These are phyloP conservation scores for Colletotrichum sp. DNA, from an alignment of 2,329 filamentous ascomycete genomes.

Conservation along the genomic window DNA sequence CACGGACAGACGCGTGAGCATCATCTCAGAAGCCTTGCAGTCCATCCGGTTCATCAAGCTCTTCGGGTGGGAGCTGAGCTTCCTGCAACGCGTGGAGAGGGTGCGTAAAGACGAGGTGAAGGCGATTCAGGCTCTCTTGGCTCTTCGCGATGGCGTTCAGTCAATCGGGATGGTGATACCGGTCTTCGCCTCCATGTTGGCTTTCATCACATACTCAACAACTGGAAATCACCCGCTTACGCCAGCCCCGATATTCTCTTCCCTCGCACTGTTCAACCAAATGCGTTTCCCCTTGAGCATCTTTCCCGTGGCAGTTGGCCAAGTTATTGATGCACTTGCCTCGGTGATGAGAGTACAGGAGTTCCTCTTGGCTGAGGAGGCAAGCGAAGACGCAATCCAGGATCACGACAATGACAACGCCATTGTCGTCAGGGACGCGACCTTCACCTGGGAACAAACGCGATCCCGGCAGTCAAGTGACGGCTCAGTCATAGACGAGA, in stretches of 20 bases:
- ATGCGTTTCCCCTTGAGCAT: conserved; percentile 88
- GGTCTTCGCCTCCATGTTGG: conserved; percentile 91
- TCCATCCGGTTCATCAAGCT: conserved; percentile 96
- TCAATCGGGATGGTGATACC: conserved; percentile 84
- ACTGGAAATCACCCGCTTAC: conserved; percentile 67
- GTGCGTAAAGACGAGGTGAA: conserved; percentile 79
- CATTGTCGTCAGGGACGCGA: conserved; percentile 72
- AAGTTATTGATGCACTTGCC: conserved; percentile 86
- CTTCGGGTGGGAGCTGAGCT: conserved; percentile 92
- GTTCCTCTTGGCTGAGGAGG: conserved; percentile 85
- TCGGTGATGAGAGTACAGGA: conserved; percentile 86
- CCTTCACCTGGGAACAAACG: conserved; percentile 84
- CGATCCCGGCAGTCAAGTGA: conserved; percentile 34
- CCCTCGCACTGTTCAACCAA: conserved; percentile 89
- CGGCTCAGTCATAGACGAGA: conserved; percentile 49
- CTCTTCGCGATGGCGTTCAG: conserved; percentile 84
- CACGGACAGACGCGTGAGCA: conserved; percentile 86
- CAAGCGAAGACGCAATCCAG: conserved; percentile 70
- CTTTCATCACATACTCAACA: conserved; percentile 82
- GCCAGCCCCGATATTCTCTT: conserved; percentile 86
- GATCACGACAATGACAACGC: conserved; percentile 67
- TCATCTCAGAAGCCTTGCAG: conserved; percentile 90
- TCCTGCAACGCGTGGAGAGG: conserved; percentile 75
- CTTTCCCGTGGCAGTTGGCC: conserved; percentile 84
- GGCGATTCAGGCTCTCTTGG: conserved; percentile 80